A percentile compares a stretch with the other conserved stretches of the same genome.
Conservation (phyloP, 2,329 filamentous ascomycete genomes). For the Fusarium graminum region DNA sequence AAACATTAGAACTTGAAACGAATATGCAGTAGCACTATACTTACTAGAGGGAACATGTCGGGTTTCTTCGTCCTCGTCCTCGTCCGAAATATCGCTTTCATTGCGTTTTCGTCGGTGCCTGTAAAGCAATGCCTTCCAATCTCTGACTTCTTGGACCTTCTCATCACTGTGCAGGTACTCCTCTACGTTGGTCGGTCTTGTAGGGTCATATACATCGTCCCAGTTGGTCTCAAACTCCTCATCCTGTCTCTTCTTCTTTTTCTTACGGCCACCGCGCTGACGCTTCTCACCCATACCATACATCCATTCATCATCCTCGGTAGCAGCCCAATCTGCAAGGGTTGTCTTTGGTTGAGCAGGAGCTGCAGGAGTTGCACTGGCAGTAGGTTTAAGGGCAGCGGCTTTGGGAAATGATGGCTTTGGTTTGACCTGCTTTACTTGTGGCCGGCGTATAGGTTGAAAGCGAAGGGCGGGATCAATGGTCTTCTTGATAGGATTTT, state of each 20-base stretch:
- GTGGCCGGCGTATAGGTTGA: constrained; percentile 85
- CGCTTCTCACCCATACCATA: constrained; percentile 74
- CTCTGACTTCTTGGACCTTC: constrained; percentile 80
- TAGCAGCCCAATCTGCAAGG: constrained; percentile 83
- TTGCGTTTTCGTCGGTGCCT: constrained; percentile 69
- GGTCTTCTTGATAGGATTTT: constrained; percentile 70
- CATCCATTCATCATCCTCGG: constrained; percentile 84
- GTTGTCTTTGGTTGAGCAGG: constrained; percentile 71
- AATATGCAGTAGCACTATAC: constrained; percentile 17
- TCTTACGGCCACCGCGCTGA: constrained; percentile 82
- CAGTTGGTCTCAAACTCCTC: constrained; percentile 76
- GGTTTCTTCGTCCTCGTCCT: constrained; percentile 56
- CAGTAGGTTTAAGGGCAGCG: constrained; percentile 52
- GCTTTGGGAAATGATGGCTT: constrained; percentile 71
- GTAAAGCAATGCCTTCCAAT: constrained; percentile 88
- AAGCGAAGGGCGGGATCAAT: constrained; percentile 78
- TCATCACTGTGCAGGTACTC: constrained; percentile 89
- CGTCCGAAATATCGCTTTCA: constrained; percentile 53
- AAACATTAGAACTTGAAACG: constrained; percentile 36
- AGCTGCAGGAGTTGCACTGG: constrained; percentile 50
- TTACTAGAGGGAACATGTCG: constrained; percentile 53
- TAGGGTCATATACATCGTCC: constrained; percentile 91
- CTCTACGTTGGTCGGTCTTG: constrained; percentile 84
- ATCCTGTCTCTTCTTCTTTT: constrained; percentile 74
- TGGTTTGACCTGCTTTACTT: constrained; percentile 68